These are phyloP conservation scores for Pyrus betulifolia DNA, from an alignment of 306 rosid species.

Conservation along the genomic window DNA sequence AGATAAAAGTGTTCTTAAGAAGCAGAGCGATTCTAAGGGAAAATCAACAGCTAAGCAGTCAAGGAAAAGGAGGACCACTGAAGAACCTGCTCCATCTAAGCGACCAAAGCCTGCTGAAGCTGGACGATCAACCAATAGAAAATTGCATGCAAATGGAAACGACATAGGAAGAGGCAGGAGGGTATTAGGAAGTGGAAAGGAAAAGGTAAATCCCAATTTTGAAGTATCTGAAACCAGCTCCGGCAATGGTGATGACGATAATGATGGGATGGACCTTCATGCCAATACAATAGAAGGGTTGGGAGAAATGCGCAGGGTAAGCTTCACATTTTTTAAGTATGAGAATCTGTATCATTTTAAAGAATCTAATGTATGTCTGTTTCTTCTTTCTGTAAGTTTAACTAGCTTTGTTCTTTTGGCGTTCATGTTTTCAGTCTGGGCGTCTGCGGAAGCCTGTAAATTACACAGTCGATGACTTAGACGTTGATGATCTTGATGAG, in stretches of 20 bases:
- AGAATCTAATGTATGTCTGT: not conserved
- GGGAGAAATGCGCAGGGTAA: constrained; percentile 56
- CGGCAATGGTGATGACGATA: constrained; percentile 31
- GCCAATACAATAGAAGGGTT: constrained; percentile 20
- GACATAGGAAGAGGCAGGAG: constrained; percentile 32
- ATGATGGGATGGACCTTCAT: constrained; percentile 24
- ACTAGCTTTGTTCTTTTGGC: not conserved
- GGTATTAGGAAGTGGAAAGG: constrained; percentile 38
- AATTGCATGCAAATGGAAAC: constrained; percentile 25
- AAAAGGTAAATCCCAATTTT: constrained; percentile 24
- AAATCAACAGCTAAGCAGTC: constrained; percentile 35
- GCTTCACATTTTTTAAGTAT: constrained; percentile 3
- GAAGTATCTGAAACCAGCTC: constrained; percentile 38
- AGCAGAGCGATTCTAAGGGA: constrained; percentile 16
- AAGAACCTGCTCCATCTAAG: constrained; percentile 24
- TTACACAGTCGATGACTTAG: constrained; percentile 36
- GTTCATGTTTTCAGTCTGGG: constrained; percentile 44
- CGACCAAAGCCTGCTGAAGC: constrained; percentile 21
- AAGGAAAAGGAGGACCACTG: constrained; percentile 40
- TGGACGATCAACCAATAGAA: constrained; percentile 22
- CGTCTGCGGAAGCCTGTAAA: constrained; percentile 56
- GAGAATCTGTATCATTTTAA: not conserved
- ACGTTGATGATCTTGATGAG: constrained; percentile 33
- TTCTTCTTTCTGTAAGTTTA: not conserved
- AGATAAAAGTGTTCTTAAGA: constrained; percentile 21